Evolutionary conservation across 2,329 filamentous ascomycete genomes (phyloP), one percentile per base, ranked within the genome.

Genomic region (Exophiala dermatitidis): DNA sequence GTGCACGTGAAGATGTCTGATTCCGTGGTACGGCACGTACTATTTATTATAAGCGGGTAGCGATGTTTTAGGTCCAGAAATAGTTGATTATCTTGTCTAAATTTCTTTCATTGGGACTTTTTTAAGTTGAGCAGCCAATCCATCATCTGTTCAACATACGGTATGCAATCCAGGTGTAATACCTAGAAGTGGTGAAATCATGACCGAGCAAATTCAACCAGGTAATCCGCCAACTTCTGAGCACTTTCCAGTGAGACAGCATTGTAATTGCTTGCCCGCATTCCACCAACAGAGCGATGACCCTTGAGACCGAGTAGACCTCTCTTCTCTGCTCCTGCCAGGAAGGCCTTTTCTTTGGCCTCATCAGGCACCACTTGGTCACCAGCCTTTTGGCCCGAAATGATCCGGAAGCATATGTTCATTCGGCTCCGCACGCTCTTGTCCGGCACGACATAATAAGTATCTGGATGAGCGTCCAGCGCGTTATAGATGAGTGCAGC

Each of bases 331-430:
- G 83, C 85, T 45, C 86, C 82, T 56, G 84, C 79, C 43, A 97
- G 69, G 72, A 97, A 97, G 0, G 77, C 77, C 70, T 89, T 88
- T 69, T 97, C 90, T 26, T 83, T 78, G 29, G 56, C 58, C 5
- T 62, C 61, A 34, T 63, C 61, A 3, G 58, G 45, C 32, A 37
- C 48, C 5, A 50, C 51, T 26, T 47, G 40, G 84, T 81, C 42
- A 77, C 79, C 45, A 75, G 69, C 68, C 40, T 54, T 52, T 12
- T 42, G n/a, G 7, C 52, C 64, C 71, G 75, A 65, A 74, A 76
- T 75, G 12, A 95, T 78, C 10, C 90, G 77, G 77, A 96, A 96
- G 77, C 90, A 96, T 54, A 97, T 87, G 71, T 97, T 97, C 86
- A 97, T 95, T 51, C 89, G 77, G 63, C 88, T 95, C 52, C 90